A percentile compares a stretch with the other conserved stretches of the same genome.
These are phyloP conservation scores for Thelonectria rubi DNA, from an alignment of 2,329 filamentous ascomycete genomes.

Conservation along the genomic window DNA sequence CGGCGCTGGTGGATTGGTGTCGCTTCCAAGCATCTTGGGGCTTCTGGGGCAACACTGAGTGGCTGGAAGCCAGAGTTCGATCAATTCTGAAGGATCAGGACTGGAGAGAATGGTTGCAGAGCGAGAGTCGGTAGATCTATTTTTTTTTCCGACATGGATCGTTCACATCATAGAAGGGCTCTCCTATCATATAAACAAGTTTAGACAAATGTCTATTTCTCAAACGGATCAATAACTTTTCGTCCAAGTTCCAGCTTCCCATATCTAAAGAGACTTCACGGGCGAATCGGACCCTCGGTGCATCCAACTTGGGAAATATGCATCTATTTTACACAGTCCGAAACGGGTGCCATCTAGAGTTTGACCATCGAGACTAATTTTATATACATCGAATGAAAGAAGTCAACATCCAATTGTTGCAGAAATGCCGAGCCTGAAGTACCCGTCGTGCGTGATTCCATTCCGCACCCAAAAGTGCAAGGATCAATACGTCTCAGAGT, in stretches of 20 bases:
- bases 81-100: slow-evolving; percentile 55
- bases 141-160: not conserved
- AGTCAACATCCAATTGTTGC: not conserved
- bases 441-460: not conserved
- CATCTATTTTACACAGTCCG: slow-evolving; percentile 1
- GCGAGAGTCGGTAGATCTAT: slow-evolving; percentile 22
- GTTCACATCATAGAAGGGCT: not conserved
- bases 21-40: slow-evolving; percentile 69
- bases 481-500: not conserved
- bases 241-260: too few relatives aligned
- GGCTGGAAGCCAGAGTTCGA: slow-evolving; percentile 64
- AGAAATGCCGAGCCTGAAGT: not conserved
- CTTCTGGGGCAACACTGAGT: slow-evolving; percentile 68
- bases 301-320: not conserved
- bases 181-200: not conserved
- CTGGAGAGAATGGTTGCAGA: slow-evolving; percentile 57
- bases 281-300: too few relatives aligned
- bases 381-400: slow-evolving; percentile 19
- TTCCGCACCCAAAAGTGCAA: not conserved
- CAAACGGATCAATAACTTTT: too few relatives aligned
- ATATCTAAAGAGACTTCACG: too few relatives aligned
- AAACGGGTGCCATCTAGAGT: not conserved
- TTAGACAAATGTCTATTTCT: too few relatives aligned
- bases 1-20: slow-evolving; percentile 73
- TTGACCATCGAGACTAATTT: not conserved